Evolutionary conservation across 1,139 yeast species (phyloP).

Genomic region (Arxiozyma bovina): DNA sequence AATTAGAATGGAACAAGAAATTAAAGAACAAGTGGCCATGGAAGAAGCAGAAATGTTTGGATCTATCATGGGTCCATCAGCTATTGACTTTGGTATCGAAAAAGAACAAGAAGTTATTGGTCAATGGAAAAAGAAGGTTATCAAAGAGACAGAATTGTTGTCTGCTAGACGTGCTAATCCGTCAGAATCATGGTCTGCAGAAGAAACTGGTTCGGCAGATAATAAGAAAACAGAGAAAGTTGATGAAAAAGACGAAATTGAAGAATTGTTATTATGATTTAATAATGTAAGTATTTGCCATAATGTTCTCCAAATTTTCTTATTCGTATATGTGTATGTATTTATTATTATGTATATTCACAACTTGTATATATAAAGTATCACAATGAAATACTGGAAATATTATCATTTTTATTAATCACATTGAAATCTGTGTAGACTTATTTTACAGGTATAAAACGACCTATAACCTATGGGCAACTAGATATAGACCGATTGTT

Average conservation of each 20-base stretch:
- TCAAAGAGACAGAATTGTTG: constrained; percentile 43
- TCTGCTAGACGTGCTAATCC: constrained; percentile 38
- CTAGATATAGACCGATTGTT: too few species aligned
- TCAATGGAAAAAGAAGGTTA: constrained; percentile 68
- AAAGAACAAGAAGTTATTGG: constrained; percentile 65
- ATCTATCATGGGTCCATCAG: constrained; percentile 54
- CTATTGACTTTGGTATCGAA: constrained; percentile 58
- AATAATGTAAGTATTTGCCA: too few species aligned
- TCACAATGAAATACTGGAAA: not conserved
- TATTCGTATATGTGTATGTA: not conserved
- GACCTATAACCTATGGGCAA: too few species aligned
- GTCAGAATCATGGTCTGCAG: constrained; percentile 32
- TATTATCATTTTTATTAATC: too few species aligned
- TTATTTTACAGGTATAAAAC: too few species aligned
- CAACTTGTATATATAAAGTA: not conserved
- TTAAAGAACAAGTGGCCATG: constrained; percentile 59
- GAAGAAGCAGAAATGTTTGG: constrained; percentile 89
- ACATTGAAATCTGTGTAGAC: too few species aligned
- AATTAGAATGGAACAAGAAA: constrained; percentile 75
- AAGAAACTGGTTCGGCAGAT: constrained; percentile 1
- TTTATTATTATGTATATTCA: too few species aligned
- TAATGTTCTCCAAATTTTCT: not conserved
- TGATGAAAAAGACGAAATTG: not conserved
- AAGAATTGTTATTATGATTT: constrained; percentile 1
- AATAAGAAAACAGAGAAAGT: not conserved